These are phyloP conservation scores for Aethionema arabicum DNA, from an alignment of 345 rosid genomes.

Conservation along the genomic window DNA sequence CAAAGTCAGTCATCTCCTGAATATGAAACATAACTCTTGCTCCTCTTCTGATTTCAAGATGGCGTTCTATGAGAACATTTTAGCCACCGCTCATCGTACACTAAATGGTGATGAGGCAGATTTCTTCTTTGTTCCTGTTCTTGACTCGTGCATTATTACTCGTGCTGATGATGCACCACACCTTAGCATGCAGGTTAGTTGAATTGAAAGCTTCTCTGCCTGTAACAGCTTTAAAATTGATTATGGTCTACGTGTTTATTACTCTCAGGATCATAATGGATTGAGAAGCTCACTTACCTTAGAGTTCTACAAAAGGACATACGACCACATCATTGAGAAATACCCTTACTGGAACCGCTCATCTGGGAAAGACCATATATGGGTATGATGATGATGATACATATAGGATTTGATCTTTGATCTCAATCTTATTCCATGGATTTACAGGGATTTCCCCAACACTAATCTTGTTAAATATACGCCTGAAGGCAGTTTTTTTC, in stretches of 20 bases:
- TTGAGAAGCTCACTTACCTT: constrained; percentile 90
- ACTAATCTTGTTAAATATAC: constrained; percentile 38
- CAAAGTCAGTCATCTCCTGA: neutral
- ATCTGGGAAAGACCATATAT: constrained; percentile 88
- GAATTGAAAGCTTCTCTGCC: neutral
- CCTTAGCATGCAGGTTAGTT: constrained; percentile 62
- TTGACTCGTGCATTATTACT: constrained; percentile 90
- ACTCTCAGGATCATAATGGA: constrained; percentile 68
- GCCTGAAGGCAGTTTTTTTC: constrained; percentile 84
- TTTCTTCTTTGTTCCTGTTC: constrained; percentile 95
- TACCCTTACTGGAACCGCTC: constrained; percentile 89
- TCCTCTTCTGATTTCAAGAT: constrained; percentile 47
- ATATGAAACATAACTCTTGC: neutral
- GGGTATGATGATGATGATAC: constrained; percentile 64
- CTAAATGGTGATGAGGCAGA: constrained; percentile 96
- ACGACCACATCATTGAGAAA: constrained; percentile 59
- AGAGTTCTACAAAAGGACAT: constrained; percentile 78
- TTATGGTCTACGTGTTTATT: constrained; percentile 19
- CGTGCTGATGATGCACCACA: constrained; percentile 97
- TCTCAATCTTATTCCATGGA: constrained; percentile 8
- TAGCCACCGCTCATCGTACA: constrained; percentile 80
- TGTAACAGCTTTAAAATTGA: constrained; percentile 20
- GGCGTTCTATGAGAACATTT: constrained; percentile 88
- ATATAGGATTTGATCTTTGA: neutral
- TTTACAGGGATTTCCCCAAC: neutral